phyloP scores from a whole-genome alignment of 2,329 filamentous ascomycete genomes.

The Aspergillus thermomutatus region DNA sequence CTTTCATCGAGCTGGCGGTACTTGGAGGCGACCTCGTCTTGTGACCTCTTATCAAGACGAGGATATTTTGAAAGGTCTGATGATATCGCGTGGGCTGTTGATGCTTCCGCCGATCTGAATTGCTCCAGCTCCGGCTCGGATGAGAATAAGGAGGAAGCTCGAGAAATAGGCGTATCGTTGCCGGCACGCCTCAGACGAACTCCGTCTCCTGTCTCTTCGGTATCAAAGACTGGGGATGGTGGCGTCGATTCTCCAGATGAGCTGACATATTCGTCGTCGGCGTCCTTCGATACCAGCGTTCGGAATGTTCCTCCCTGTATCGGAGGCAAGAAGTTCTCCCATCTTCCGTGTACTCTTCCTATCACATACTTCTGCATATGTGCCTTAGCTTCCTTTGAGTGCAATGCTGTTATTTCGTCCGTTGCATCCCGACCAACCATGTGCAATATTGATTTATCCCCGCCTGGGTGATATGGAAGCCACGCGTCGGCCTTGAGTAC shows the following conservation, averaged over 20 bases:
- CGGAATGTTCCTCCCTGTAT: slow-evolving; percentile 81
- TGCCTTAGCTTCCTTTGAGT: slow-evolving; percentile 69
- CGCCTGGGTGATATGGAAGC: slow-evolving; percentile 86
- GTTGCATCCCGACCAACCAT: slow-evolving; percentile 92
- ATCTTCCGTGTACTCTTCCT: slow-evolving; percentile 71
- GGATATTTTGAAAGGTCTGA: slow-evolving; percentile 77
- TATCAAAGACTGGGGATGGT: background rate
- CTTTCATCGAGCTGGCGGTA: slow-evolving; percentile 21
- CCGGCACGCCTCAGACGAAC: slow-evolving; percentile 5
- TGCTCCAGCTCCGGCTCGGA: too few relatives aligned
- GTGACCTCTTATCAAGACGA: slow-evolving; percentile 65
- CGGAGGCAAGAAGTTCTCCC: slow-evolving; percentile 82
- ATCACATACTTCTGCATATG: slow-evolving; percentile 78
- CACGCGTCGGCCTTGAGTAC: slow-evolving; percentile 85
- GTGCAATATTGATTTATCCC: slow-evolving; percentile 80
- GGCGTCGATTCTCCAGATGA: too few relatives aligned
- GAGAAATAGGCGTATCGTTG: background rate
- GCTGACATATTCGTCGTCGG: too few relatives aligned
- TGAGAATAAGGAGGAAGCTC: background rate
- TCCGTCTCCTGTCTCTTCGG: background rate
- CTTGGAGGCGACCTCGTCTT: slow-evolving; percentile 69
- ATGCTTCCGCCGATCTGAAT: too few relatives aligned
- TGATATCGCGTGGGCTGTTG: background rate
- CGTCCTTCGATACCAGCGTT: slow-evolving; percentile 35
- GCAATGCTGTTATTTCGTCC: slow-evolving; percentile 84